Percentiles rank a stretch among this genome's conserved stretches.
These are phyloP conservation scores for Raddia distichophylla DNA, from an alignment of 176 grass and related monocot species.

Conservation along the genomic window DNA sequence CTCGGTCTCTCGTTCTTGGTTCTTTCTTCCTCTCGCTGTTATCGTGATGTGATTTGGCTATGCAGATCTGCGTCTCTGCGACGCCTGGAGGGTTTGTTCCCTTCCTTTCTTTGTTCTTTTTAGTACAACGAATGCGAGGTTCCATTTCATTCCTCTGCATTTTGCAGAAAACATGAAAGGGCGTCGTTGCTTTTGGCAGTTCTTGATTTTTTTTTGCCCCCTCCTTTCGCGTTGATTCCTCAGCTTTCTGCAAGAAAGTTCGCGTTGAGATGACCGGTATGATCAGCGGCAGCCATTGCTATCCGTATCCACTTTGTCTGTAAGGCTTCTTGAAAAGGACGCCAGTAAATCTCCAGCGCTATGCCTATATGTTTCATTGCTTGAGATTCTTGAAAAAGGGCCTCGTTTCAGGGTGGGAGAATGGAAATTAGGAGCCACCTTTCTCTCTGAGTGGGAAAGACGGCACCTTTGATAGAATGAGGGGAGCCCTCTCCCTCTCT, in stretches of 20 bases:
- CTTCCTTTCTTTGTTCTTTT: background rate
- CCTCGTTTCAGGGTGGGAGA: conserved; percentile 3
- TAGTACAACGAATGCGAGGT: background rate
- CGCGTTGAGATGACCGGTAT: conserved; percentile 25
- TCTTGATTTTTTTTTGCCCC: background rate
- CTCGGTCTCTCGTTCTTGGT: background rate
- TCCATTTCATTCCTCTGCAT: conserved; percentile 28
- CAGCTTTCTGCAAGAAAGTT: conserved; percentile 38
- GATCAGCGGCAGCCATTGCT: background rate
- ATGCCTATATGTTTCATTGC: background rate
- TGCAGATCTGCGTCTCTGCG: conserved; percentile 36
- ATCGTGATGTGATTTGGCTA: background rate
- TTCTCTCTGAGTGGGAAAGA: conserved; percentile 30
- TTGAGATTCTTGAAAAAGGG: conserved; percentile 10
- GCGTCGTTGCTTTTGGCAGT: conserved; percentile 15
- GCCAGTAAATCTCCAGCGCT: conserved; percentile 23
- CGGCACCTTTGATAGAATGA: conserved; percentile 37
- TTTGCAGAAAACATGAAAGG: conserved; percentile 28
- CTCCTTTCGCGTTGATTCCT: background rate
- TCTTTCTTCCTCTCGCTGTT: background rate
- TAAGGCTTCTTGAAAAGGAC: background rate
- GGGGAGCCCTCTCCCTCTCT: conserved; percentile 39
- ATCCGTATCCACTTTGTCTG: background rate
- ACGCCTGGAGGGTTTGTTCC: background rate
- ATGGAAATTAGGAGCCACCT: conserved; percentile 26